Conservation (phyloP, 345 rosid genomes). For the Linum trigynum region DNA sequence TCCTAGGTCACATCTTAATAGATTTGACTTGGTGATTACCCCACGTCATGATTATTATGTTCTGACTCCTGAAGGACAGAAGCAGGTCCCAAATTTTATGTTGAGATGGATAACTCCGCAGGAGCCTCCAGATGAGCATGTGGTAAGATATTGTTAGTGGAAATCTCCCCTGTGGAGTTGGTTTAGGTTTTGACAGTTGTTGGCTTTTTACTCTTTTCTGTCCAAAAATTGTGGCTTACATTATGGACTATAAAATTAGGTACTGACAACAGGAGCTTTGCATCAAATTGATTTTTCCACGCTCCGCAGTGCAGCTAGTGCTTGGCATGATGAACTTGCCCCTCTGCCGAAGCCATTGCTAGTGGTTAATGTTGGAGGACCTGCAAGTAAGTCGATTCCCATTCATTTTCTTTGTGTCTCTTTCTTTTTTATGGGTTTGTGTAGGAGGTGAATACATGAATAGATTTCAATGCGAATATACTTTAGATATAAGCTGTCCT, state of each 20-base stretch:
- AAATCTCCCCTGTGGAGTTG: slow-evolving; percentile 1
- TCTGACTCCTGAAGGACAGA: slow-evolving; percentile 64
- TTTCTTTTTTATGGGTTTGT: neutral
- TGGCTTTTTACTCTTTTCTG: slow-evolving; percentile 5
- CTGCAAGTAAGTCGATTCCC: slow-evolving; percentile 46
- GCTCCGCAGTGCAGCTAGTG: slow-evolving; percentile 76
- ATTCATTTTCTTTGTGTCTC: slow-evolving; percentile 5
- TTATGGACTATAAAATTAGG: slow-evolving; percentile 33
- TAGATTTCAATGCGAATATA: neutral
- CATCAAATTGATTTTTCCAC: slow-evolving; percentile 83
- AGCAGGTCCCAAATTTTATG: slow-evolving; percentile 67
- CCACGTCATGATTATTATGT: slow-evolving; percentile 92
- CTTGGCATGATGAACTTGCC: slow-evolving; percentile 92
- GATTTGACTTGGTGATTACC: slow-evolving; percentile 92
- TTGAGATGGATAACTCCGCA: slow-evolving; percentile 72
- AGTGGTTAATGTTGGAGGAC: slow-evolving; percentile 89
- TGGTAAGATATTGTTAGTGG: slow-evolving; percentile 34
- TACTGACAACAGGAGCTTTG: slow-evolving; percentile 77
- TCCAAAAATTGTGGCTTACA: slow-evolving; percentile 2
- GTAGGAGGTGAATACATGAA: neutral
- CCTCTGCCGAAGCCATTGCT: slow-evolving; percentile 79
- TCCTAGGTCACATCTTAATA: slow-evolving; percentile 73
- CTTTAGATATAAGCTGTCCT: neutral
- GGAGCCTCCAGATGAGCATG: slow-evolving; percentile 70
- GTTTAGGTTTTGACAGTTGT: slow-evolving; percentile 6